Conservation (phyloP, 2,329 filamentous ascomycete species). For the Microdochium nivale region DNA sequence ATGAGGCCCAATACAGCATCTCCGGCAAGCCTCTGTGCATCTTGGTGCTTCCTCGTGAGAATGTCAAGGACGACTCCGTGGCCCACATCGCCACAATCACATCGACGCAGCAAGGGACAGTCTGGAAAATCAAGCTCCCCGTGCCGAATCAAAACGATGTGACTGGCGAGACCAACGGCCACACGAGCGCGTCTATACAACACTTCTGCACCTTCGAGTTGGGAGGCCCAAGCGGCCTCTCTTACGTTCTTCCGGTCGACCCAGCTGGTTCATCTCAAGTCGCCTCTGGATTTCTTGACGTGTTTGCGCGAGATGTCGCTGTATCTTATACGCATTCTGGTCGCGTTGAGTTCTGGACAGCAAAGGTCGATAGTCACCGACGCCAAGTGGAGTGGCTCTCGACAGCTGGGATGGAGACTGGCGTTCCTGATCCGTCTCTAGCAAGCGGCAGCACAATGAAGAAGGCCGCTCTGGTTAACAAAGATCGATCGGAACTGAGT, state of each 20-base stretch:
- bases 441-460: constrained; percentile 81
- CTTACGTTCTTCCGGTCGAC: constrained; percentile 72
- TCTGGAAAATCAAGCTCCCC: constrained; percentile 69
- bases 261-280: constrained; percentile 68
- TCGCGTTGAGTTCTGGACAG: constrained; percentile 76
- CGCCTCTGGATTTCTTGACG: constrained; percentile 71
- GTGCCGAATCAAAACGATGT: constrained; percentile 22
- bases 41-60: constrained; percentile 59
- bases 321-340: constrained; percentile 75
- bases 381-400: constrained; percentile 68
- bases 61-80: constrained; percentile 44
- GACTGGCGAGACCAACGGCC: constrained; percentile 20
- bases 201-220: constrained; percentile 68
- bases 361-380: constrained; percentile 55
- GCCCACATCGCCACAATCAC: constrained; percentile 77
- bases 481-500: constrained; percentile 63
- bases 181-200: constrained; percentile 33
- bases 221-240: constrained; percentile 46
- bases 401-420: constrained; percentile 75
- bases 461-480: constrained; percentile 77
- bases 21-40: constrained; percentile 71
- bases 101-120: constrained; percentile 67
- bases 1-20: constrained; percentile 47
- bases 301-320: constrained; percentile 78
- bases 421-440: constrained; percentile 61